Evolutionary conservation across 2,329 filamentous ascomycete species (phyloP).

Genomic region (Aureobasidium zeae): DNA sequence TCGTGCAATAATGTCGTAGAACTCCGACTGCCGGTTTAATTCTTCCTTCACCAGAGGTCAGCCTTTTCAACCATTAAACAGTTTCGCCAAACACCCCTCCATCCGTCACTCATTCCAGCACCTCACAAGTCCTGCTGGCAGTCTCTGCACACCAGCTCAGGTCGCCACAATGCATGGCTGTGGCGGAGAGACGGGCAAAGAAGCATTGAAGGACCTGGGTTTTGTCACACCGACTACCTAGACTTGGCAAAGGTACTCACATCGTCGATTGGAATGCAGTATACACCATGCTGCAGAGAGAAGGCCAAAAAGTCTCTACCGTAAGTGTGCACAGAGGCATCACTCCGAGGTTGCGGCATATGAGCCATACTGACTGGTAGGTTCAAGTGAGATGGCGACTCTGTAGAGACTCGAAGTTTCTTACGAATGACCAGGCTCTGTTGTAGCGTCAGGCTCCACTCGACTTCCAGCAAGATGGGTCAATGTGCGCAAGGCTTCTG

Average conservation of each 20-base stretch:
- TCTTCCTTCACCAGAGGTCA: slow-evolving; percentile 22
- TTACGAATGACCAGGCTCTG: neutral
- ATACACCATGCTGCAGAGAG: slow-evolving; percentile 20
- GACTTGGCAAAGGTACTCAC: slow-evolving; percentile 20
- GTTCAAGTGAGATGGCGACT: neutral
- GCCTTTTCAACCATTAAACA: slow-evolving; percentile 2
- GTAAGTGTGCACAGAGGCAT: slow-evolving; percentile 18
- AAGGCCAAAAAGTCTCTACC: slow-evolving; percentile 21
- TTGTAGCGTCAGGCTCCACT: too few species aligned
- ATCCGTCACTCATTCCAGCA: too few species aligned
- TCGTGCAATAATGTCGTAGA: slow-evolving; percentile 24
- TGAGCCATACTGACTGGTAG: slow-evolving; percentile 2
- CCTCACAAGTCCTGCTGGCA: too few species aligned
- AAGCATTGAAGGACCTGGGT: too few species aligned
- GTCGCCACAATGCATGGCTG: too few species aligned
- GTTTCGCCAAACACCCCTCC: neutral
- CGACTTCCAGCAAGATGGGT: too few species aligned
- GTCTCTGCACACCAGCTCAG: too few species aligned
- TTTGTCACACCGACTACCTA: neutral
- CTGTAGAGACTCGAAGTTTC: neutral
- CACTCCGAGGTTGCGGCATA: slow-evolving; percentile 22
- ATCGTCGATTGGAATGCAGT: slow-evolving; percentile 29
- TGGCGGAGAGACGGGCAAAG: too few species aligned
- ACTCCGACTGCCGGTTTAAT: slow-evolving; percentile 21
- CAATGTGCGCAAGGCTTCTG: neutral